Evolutionary conservation across 2,329 filamentous ascomycete species (phyloP).

Genomic region (Paraphoma sp.): DNA sequence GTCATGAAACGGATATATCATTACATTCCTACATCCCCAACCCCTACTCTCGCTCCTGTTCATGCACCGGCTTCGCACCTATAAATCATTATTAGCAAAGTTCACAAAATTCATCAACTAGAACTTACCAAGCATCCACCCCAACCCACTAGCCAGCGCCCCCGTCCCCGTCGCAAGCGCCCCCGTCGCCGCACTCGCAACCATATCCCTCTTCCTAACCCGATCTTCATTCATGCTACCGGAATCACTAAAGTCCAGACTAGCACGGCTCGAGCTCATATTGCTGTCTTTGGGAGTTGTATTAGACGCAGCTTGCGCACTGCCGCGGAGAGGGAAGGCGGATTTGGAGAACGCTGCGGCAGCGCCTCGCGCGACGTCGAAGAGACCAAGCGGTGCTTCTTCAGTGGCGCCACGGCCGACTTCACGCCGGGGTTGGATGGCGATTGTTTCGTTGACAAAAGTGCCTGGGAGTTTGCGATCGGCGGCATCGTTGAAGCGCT

Average conservation of each 20-base stretch:
- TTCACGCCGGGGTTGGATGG: conserved; percentile 50
- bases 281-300: conserved; percentile 2
- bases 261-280: conserved; percentile 25
- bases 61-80: conserved; percentile 40
- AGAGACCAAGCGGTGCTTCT: conserved; percentile 60
- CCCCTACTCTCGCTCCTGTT: conserved; percentile 9
- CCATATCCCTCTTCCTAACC: conserved; percentile 75
- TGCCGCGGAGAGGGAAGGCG: conserved; percentile 53
- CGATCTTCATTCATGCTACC: conserved; percentile 48
- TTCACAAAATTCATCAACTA: background rate
- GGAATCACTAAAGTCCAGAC: conserved; percentile 45
- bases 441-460: conserved; percentile 47
- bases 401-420: conserved; percentile 52
- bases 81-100: conserved; percentile 9
- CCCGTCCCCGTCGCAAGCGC: conserved; percentile 67
- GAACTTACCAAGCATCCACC: conserved; percentile 66
- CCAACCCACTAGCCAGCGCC: conserved; percentile 66
- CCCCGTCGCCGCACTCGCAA: conserved; percentile 69
- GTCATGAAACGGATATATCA: background rate
- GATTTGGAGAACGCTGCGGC: conserved; percentile 56
- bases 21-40: background rate
- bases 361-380: conserved; percentile 59
- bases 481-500: conserved; percentile 72
- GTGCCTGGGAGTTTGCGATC: conserved; percentile 62
- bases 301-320: conserved; percentile 15